Evolutionary conservation across 179 eudicot species (phyloP).

Genomic region (Amaranthus tricolor): DNA sequence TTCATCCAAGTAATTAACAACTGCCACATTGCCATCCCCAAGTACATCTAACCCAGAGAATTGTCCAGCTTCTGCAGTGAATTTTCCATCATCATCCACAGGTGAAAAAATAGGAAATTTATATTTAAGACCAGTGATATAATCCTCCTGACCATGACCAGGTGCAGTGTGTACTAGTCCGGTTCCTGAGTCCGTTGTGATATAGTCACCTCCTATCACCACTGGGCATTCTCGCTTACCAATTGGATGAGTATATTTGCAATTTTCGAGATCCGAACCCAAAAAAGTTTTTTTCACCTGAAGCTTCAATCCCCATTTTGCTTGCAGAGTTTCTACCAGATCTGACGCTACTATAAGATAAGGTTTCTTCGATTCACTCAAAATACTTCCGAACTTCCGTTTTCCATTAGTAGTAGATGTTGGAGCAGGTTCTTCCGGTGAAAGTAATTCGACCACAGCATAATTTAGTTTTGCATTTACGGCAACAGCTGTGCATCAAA

Average conservation of each 20-base stretch:
- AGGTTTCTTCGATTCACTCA: conserved; percentile 48
- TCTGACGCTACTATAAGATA: conserved; percentile 75
- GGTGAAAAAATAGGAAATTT: conserved; percentile 81
- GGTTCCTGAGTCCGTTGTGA: conserved; percentile 98
- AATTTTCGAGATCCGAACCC: conserved; percentile 86
- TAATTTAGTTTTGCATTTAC: conserved; percentile 87
- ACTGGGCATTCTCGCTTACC: conserved; percentile 82
- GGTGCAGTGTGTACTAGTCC: conserved; percentile 99
- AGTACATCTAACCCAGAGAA: conserved; percentile 89
- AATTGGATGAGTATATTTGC: conserved; percentile 87
- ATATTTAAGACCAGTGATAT: conserved; percentile 87
- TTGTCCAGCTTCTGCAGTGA: conserved; percentile 90
- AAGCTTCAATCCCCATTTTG: conserved; percentile 84
- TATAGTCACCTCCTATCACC: conserved; percentile 95
- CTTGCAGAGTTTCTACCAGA: conserved; percentile 76
- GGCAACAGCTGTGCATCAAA: conserved; percentile 70
- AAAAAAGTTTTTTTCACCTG: conserved; percentile 53
- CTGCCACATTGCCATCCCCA: conserved; percentile 81
- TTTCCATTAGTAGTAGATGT: conserved; percentile 40
- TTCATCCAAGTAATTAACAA: conserved; percentile 74
- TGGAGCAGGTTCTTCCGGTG: conserved; percentile 34
- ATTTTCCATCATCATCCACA: conserved; percentile 92
- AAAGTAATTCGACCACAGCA: conserved; percentile 58
- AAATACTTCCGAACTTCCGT: conserved; percentile 46
- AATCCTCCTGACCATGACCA: conserved; percentile 99